Evolutionary conservation across 2,329 filamentous ascomycete species (phyloP).

Genomic region (Albophoma yamanashiensis): DNA sequence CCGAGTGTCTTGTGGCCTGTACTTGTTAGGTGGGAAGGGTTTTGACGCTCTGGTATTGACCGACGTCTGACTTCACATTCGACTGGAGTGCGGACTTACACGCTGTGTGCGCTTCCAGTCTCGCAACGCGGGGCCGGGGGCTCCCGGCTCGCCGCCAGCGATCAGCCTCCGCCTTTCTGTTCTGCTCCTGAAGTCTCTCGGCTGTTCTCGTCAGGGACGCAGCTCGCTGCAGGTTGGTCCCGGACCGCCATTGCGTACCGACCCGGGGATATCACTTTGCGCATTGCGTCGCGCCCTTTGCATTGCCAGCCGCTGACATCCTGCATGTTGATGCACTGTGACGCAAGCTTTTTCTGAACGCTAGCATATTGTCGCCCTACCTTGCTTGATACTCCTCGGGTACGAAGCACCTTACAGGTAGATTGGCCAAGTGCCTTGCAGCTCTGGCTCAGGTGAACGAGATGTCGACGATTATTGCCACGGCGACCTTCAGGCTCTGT

Average conservation of each 20-base stretch:
- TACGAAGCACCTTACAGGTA: neutral
- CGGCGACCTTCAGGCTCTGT: neutral
- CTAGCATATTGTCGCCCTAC: neutral
- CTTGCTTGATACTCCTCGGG: neutral
- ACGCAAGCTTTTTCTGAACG: neutral
- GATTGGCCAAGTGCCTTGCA: too few species aligned
- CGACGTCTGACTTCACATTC: neutral
- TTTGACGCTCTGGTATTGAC: neutral
- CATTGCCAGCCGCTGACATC: neutral
- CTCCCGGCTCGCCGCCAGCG: neutral
- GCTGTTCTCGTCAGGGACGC: neutral
- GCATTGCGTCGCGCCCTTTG: neutral
- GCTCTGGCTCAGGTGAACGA: neutral
- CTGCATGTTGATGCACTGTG: neutral
- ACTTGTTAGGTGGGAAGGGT: neutral
- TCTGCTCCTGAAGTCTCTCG: neutral
- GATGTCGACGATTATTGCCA: neutral
- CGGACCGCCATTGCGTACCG: neutral
- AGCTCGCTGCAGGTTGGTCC: neutral
- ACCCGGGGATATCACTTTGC: neutral
- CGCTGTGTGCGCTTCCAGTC: neutral
- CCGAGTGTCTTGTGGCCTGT: neutral
- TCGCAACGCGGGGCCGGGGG: neutral
- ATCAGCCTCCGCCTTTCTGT: neutral
- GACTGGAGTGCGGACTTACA: neutral